Evolutionary conservation across 2,329 filamentous ascomycete species (phyloP).

Genomic region (Botrytis aclada): DNA sequence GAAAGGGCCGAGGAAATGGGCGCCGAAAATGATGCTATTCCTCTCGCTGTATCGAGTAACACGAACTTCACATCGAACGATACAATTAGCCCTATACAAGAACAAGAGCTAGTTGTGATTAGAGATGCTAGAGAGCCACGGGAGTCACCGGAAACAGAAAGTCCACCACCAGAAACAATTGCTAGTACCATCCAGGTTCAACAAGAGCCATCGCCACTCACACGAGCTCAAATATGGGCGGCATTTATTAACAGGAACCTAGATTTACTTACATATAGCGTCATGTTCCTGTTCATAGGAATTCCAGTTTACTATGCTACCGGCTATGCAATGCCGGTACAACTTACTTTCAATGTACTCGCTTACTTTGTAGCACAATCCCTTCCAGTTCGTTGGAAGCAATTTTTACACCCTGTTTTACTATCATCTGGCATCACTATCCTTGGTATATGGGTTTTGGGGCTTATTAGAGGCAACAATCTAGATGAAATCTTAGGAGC

Average conservation of each 20-base stretch:
- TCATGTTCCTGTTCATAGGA: slow-evolving; percentile 50
- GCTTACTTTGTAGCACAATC: slow-evolving; percentile 50
- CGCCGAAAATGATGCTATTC: slow-evolving; percentile 47
- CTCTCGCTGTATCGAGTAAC: slow-evolving; percentile 39
- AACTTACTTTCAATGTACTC: slow-evolving; percentile 49
- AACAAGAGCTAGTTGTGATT: slow-evolving; percentile 35
- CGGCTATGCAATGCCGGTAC: slow-evolving; percentile 49
- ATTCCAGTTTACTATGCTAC: slow-evolving; percentile 53
- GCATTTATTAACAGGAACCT: slow-evolving; percentile 45
- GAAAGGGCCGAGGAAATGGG: slow-evolving; percentile 52
- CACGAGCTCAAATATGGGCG: slow-evolving; percentile 51
- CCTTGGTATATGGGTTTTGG: slow-evolving; percentile 52
- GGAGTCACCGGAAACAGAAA: slow-evolving; percentile 25
- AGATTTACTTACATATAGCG: slow-evolving; percentile 46
- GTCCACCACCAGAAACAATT: background rate
- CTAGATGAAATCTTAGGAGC: slow-evolving; percentile 44
- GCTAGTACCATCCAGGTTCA: slow-evolving; percentile 28
- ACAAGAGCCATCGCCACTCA: slow-evolving; percentile 45
- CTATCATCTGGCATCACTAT: slow-evolving; percentile 53
- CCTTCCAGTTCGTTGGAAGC: slow-evolving; percentile 48
- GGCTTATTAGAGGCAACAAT: slow-evolving; percentile 43
- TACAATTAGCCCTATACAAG: slow-evolving; percentile 28
- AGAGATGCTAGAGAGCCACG: slow-evolving; percentile 32
- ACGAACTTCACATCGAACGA: slow-evolving; percentile 24
- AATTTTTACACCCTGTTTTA: slow-evolving; percentile 57